Conservation (phyloP, 2,329 filamentous ascomycete species). For the Immersiporthe knoxdaviesiana region DNA sequence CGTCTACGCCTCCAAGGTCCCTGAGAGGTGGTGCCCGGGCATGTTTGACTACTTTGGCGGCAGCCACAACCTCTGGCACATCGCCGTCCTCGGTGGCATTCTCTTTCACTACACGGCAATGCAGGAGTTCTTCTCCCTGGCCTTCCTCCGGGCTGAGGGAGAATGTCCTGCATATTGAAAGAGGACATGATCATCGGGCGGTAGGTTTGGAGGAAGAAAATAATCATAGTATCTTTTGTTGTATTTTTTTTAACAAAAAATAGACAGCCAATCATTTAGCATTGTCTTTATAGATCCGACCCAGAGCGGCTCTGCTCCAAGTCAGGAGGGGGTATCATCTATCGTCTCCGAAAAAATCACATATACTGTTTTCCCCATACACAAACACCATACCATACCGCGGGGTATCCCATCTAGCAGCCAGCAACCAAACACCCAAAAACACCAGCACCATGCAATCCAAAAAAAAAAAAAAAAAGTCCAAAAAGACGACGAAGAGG, state of each 20-base stretch:
- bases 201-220: background rate
- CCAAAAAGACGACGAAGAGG: background rate
- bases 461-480: background rate
- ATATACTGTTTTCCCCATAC: background rate
- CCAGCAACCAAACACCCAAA: background rate
- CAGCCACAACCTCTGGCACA: slow-evolving; percentile 97
- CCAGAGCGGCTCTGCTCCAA: slow-evolving; percentile 15
- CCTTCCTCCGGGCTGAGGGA: slow-evolving; percentile 69
- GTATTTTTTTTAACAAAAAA: background rate
- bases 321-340: slow-evolving; percentile 23
- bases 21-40: slow-evolving; percentile 90
- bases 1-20: slow-evolving; percentile 89
- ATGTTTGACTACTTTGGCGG: slow-evolving; percentile 94
- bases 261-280: background rate
- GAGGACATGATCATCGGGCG: background rate
- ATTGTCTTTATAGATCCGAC: background rate
- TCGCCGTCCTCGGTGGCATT: slow-evolving; percentile 92
- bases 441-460: background rate
- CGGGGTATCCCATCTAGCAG: slow-evolving; percentile 21
- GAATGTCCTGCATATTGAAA: slow-evolving; percentile 60
- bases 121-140: slow-evolving; percentile 87
- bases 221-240: background rate
- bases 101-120: slow-evolving; percentile 97
- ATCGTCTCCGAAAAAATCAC: background rate
- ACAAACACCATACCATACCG: background rate